A percentile compares a stretch with the other conserved stretches of the same genome.
Conservation (phyloP, 192 early-diverging fungal species). For the Umbelopsis sp. region DNA sequence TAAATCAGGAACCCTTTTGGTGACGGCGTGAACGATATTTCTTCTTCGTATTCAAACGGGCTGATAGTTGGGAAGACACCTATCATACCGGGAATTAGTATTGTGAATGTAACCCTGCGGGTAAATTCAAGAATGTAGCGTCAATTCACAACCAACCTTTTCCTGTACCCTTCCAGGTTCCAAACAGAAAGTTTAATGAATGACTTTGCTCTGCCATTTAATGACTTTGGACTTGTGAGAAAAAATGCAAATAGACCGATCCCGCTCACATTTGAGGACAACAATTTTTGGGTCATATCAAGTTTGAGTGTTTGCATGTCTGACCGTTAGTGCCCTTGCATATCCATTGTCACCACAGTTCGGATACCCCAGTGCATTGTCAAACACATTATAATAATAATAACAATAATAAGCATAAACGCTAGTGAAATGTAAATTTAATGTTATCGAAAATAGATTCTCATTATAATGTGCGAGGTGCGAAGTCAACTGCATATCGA, state of each 20-base stretch:
- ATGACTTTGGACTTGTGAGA: background rate
- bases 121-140: background rate
- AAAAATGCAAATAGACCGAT: background rate
- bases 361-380: no score
- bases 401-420: no score
- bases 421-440: no score
- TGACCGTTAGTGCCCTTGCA: no score
- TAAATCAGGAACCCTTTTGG: slow-evolving; percentile 19
- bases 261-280: background rate
- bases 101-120: background rate
- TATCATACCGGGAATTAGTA: background rate
- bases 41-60: slow-evolving; percentile 22
- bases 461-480: no score
- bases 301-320: no score
- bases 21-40: slow-evolving; percentile 16
- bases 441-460: no score
- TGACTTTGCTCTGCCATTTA: background rate
- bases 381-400: no score
- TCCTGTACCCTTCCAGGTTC: slow-evolving; percentile 18
- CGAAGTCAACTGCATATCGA: no score
- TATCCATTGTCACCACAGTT: no score
- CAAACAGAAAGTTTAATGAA: slow-evolving; percentile 13
- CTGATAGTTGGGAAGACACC: slow-evolving; percentile 20
- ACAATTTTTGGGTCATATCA: no score
- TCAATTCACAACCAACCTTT: background rate